Evolutionary conservation across 306 rosid genomes (phyloP), one percentile per base, ranked within the genome.

Genomic region (Vigna trinervia): DNA sequence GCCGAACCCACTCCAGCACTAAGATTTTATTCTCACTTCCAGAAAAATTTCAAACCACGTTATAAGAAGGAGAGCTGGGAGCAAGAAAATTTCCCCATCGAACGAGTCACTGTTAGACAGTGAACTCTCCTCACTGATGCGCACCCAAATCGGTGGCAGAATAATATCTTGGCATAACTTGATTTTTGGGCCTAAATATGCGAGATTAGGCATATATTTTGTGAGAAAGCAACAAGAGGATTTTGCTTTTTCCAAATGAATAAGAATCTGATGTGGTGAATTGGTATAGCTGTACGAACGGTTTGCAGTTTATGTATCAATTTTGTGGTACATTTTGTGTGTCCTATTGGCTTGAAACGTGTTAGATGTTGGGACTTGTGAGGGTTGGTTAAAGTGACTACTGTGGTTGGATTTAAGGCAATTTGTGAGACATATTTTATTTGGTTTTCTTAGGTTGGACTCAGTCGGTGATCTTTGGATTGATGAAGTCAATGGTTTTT

Each of bases 91-190:
- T 63, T 54, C 46, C 5, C 8, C 48, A 64, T 36, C 41, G 73
- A 34, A 62, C 43, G 56, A 75, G 64, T 82, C 84, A 79, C 48
- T 30, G 38, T 58, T 46, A 47, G 84, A 80, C 22, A 78, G 83
- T 84, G 87, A 86, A 74, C 46, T 61, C n/a, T 47, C 78, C 54
- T 80, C 79, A 72, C 79, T 57, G 48, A 79, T 61, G 43, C 81
- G 77, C 41, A 77, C 69, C 43, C 79, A 70, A 80, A 69, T 70
- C 41, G 8, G 75, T 22, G 80, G 84, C 67, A 57, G 87, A 71
- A 75, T 30, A 74, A 66, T 68, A 7, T 65, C 38, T 39, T 2
- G 22, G 77, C 51, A 28, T 36, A 61, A 47, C 26, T 77, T 15
- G 46, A 8, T 30, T 6, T 64, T 66, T 19, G 51, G 78, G 48